These are phyloP conservation scores for Camelina laxa DNA, from an alignment of 345 rosid species.

Conservation along the genomic window DNA sequence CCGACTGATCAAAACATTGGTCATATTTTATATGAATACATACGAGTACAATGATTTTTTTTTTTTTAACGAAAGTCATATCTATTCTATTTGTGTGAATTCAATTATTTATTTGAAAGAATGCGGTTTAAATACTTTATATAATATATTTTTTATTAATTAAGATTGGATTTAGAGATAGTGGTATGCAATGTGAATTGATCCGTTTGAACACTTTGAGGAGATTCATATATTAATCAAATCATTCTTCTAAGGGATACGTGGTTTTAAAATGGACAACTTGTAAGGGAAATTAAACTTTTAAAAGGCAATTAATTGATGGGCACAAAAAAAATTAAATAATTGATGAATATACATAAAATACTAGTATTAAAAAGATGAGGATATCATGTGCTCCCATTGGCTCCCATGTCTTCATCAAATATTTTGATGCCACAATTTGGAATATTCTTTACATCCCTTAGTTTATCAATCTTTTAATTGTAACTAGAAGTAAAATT, in stretches of 20 bases:
- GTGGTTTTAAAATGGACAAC: conserved; percentile 14
- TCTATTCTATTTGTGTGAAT: neutral
- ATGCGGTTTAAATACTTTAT: neutral
- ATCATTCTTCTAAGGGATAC: neutral
- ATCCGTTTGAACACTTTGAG: neutral
- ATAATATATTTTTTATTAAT: neutral
- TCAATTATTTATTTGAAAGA: neutral
- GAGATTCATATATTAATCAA: neutral
- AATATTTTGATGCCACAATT: conserved; percentile 28
- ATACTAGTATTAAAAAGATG: conserved; percentile 9
- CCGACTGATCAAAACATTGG: neutral
- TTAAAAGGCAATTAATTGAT: conserved; percentile 4
- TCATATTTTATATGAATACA: neutral
- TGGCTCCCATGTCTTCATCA: conserved; percentile 43
- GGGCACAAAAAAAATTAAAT: neutral
- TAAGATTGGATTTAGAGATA: neutral
- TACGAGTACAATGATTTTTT: too few relatives aligned
- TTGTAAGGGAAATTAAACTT: neutral
- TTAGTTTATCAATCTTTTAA: conserved; percentile 22
- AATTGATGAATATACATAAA: conserved; percentile 4
- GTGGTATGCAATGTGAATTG: neutral
- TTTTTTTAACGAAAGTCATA: neutral
- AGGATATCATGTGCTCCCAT: conserved; percentile 24
- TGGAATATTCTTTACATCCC: conserved; percentile 36
- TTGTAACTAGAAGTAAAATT: neutral